These are phyloP conservation scores for Inonotus obliquus DNA, from an alignment of 1,284 basidiomycete species.

Conservation along the genomic window DNA sequence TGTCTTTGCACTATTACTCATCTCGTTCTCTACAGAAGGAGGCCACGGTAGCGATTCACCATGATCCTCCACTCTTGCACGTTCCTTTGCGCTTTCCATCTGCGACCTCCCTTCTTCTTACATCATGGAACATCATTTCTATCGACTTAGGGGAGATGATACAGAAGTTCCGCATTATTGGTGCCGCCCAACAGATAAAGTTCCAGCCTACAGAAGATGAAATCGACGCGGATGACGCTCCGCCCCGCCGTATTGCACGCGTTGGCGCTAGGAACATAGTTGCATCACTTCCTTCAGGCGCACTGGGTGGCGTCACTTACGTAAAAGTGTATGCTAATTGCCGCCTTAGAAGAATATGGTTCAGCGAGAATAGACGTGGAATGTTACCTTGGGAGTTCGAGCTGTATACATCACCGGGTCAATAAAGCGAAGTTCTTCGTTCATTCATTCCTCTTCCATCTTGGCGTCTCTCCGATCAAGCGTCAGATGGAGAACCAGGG, in stretches of 20 bases:
- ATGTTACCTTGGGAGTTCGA: conserved; percentile 69
- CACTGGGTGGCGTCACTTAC: conserved; percentile 62
- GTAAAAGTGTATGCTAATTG: conserved; percentile 81
- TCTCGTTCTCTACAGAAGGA: conserved; percentile 40
- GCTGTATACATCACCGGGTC: conserved; percentile 32
- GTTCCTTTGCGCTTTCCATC: conserved; percentile 68
- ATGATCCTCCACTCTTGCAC: conserved; percentile 54
- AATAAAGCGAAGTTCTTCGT: not conserved
- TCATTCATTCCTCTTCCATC: not conserved
- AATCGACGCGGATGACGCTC: conserved; percentile 12
- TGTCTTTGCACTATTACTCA: conserved; percentile 6
- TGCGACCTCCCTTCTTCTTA: conserved; percentile 49
- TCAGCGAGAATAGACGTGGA: conserved; percentile 43
- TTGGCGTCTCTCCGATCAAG: not conserved
- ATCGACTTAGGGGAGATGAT: conserved; percentile 59
- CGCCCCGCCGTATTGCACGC: not conserved
- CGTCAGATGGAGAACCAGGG: not conserved
- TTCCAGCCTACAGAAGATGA: conserved; percentile 24
- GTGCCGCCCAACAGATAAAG: conserved; percentile 27
- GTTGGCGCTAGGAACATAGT: conserved; percentile 18
- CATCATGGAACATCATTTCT: conserved; percentile 67
- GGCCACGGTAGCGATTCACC: conserved; percentile 45
- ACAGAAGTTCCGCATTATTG: conserved; percentile 55
- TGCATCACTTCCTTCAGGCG: conserved; percentile 45
- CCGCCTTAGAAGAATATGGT: conserved; percentile 75